Evolutionary conservation across 2,329 filamentous ascomycete species (phyloP).

Genomic region (Penicillium brevicompactum): DNA sequence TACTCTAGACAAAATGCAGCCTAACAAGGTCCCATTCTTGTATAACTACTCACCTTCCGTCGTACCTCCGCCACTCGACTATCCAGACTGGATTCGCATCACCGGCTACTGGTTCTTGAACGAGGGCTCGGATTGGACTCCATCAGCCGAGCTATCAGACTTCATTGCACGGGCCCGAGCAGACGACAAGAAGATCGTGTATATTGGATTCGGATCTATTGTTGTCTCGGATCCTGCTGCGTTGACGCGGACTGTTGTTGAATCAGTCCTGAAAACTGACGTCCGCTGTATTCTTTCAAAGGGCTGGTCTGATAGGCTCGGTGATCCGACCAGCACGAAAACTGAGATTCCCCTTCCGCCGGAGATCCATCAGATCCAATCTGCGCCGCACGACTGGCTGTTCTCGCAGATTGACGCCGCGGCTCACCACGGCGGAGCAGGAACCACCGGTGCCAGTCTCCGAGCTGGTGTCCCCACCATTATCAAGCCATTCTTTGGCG

Average conservation of each 20-base stretch:
- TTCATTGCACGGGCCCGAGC: slow-evolving; percentile 83
- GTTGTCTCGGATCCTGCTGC: slow-evolving; percentile 87
- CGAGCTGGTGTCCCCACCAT: slow-evolving; percentile 91
- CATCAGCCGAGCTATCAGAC: slow-evolving; percentile 71
- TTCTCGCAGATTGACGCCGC: slow-evolving; percentile 93
- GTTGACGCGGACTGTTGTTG: slow-evolving; percentile 89
- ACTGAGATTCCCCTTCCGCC: slow-evolving; percentile 71
- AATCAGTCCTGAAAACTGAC: slow-evolving; percentile 86
- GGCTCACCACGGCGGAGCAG: slow-evolving; percentile 90
- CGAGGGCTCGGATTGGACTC: slow-evolving; percentile 69
- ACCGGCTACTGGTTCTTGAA: slow-evolving; percentile 98
- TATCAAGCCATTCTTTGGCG: slow-evolving; percentile 94
- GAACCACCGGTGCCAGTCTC: slow-evolving; percentile 90
- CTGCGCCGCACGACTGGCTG: slow-evolving; percentile 94
- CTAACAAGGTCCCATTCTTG: slow-evolving; percentile 95
- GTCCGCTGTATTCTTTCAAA: slow-evolving; percentile 94
- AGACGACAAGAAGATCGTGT: slow-evolving; percentile 89
- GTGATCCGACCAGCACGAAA: slow-evolving; percentile 59
- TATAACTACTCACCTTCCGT: slow-evolving; percentile 97
- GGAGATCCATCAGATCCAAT: slow-evolving; percentile 85
- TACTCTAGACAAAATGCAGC: slow-evolving; percentile 84
- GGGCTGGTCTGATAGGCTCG: slow-evolving; percentile 89
- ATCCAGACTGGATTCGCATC: slow-evolving; percentile 95
- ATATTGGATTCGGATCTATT: slow-evolving; percentile 96
- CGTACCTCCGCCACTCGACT: slow-evolving; percentile 91